Base-by-base conservation (phyloP, 495 filamentous ascomycete species). In the Massariosphaeria phaeospora region DNA sequence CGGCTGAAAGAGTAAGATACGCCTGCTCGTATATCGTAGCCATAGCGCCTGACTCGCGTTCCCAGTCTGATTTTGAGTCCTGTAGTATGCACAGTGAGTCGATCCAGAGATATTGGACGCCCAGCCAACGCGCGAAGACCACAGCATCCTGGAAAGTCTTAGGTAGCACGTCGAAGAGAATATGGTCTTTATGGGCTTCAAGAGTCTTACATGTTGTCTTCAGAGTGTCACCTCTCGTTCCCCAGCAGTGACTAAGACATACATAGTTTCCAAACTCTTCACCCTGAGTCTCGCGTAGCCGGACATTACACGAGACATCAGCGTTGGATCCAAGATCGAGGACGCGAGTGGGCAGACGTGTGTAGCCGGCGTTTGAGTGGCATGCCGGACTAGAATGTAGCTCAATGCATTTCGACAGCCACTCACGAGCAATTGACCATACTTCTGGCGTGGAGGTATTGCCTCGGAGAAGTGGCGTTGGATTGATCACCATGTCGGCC, bases 51-150 rank as follows among this genome's bases (percentile, higher is more conserved):
- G 48, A 45, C 27, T 53, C 48, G 8, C 8, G 7, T 18, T 45
- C 38, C 55, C 55, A 59, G 42, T 59, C 48, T 23, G 29, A 15
- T 26, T 15, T 24, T 9, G 18, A 13, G 35, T 59, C 48, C 21
- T 52, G 55, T 27, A 60, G 12, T n/a, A n/a, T n/a, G n/a, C n/a
- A n/a, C n/a, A n/a, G n/a, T n/a, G n/a, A n/a, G n/a, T n/a, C n/a
- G n/a, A 64, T 56, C 61, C 61, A 64, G 1, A 60, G n/a, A 31
- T 60, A 57, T 18, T 23, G 18, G 12, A 60, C 15, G n/a, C 47
- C 42, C 4, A 60, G 50, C 23, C 12, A 20, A 11, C 39, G 38
- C 4, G 56, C 31, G 9, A 59, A 45, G 6, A 7, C 38, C n/a
- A 59, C 44, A 2, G 61, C 61, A 27, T 63, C 55, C 31, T 42